Evolutionary conservation across 129 eudicot genomes (phyloP), one percentile per base, ranked within the genome.

Genomic region (Pittosporum tobira): DNA sequence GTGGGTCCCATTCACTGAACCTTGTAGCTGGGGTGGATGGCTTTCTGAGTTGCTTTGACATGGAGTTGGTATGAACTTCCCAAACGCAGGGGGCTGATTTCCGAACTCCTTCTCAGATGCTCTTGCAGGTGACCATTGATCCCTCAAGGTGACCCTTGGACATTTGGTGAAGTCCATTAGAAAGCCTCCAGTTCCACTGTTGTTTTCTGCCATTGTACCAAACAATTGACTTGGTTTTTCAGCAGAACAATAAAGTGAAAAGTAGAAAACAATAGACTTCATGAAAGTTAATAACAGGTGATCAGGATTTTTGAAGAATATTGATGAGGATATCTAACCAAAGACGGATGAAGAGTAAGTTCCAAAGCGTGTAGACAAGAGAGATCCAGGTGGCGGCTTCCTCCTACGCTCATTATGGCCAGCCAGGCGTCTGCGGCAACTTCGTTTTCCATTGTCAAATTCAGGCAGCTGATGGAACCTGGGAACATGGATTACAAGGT

Each of bases 381-480:
- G 21, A 69, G 95, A 70, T 68, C 84, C 93, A 9, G 83, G 69
- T 38, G 83, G 76, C 22, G 90, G 99, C 80, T 91, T 91, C 79
- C 99, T 83, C 40, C 99, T 57, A 22, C 99, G 96, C 71, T 91
- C 99, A 51, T 91, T 91, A 70, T 91, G 99, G 38, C 94, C 94
- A 18, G 99, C 99, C 60, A 91, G 83, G 42, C 99, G 85, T 46
- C 90, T 74, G 20, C 99, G 82, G 62, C 99, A 91, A 64, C 99
- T 91, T 63, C 99, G 71, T 45, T 91, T 91, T 64, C 85, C 96
- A 48, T 87, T 75, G 72, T 91, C 99, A 71, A 91, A 91, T 62
- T 91, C 99, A 10, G 94, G 76, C 51, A 91, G 79, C 60, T 48
- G 83, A 74, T 91, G 99, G 61, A 91, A 91, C 79, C 99, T 91